Conservation (phyloP, 2,329 filamentous ascomycete genomes). For the Bipolaris sorokiniana region DNA sequence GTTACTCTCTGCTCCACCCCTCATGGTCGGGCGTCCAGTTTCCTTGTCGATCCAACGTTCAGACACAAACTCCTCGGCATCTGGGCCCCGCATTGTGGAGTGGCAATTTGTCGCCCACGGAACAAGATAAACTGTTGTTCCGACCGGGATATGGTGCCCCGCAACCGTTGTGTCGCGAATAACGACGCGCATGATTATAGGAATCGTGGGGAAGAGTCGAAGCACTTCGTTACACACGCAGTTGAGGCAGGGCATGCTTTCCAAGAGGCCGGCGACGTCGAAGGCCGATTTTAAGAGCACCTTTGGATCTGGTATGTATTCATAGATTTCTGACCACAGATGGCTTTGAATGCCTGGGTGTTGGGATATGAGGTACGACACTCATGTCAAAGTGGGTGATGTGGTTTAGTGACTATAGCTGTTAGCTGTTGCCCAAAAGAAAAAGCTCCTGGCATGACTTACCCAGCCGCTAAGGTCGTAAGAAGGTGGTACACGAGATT, state of each 20-base stretch:
- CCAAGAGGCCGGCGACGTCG: conserved; percentile 48
- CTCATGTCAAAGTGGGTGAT: conserved; percentile 76
- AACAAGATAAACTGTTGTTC: conserved; percentile 48
- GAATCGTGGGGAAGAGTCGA: conserved; percentile 50
- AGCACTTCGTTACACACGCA: conserved; percentile 54
- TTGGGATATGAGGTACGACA: conserved; percentile 70
- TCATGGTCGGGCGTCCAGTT: conserved; percentile 49
- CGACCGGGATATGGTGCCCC: conserved; percentile 48
- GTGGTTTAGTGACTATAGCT: conserved; percentile 72
- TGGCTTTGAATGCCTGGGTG: conserved; percentile 69
- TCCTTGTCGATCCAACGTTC: conserved; percentile 54
- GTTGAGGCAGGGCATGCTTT: conserved; percentile 55
- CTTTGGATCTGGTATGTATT: conserved; percentile 59
- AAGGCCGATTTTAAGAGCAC: conserved; percentile 20
- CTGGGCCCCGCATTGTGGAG: conserved; percentile 51
- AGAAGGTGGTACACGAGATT: conserved; percentile 62
- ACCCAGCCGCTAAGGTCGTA: conserved; percentile 63
- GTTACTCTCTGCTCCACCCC: conserved; percentile 49
- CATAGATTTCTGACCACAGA: conserved; percentile 71
- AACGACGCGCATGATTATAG: conserved; percentile 40
- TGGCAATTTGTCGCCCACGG: conserved; percentile 54
- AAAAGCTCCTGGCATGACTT: conserved; percentile 22
- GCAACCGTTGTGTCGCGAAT: conserved; percentile 42
- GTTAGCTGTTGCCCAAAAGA: neutral
- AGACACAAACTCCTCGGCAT: conserved; percentile 52